These are phyloP conservation scores for Dioszegia aurantiaca DNA, from an alignment of 768 basidiomycete species.

Conservation along the genomic window DNA sequence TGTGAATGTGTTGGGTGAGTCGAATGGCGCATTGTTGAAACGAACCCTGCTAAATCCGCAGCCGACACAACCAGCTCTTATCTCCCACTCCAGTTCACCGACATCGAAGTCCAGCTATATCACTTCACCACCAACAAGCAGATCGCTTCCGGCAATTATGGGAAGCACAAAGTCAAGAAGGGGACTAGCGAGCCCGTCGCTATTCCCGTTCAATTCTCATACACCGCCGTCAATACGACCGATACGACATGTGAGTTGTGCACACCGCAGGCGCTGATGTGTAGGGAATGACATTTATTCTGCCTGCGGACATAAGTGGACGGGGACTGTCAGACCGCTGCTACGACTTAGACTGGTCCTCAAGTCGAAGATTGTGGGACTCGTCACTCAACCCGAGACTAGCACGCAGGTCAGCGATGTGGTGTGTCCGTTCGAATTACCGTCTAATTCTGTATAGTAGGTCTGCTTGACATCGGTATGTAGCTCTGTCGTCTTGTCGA, in stretches of 20 bases:
- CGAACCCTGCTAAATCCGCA: constrained; percentile 14
- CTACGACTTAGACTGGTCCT: constrained; percentile 62
- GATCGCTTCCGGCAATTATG: constrained; percentile 68
- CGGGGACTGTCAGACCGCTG: constrained; percentile 38
- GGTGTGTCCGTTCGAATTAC: constrained; percentile 64
- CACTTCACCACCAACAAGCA: constrained; percentile 65
- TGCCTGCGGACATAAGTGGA: constrained; percentile 49
- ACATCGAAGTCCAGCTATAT: constrained; percentile 66
- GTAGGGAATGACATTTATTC: constrained; percentile 49
- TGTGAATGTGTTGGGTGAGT: constrained; percentile 63
- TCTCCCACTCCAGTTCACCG: constrained; percentile 70
- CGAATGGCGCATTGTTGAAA: background rate
- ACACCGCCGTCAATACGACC: constrained; percentile 70
- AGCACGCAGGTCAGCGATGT: constrained; percentile 64
- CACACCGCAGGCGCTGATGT: background rate
- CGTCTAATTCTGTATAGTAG: constrained; percentile 30
- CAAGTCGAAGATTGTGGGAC: constrained; percentile 68
- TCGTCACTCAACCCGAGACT: constrained; percentile 58
- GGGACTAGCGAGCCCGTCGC: constrained; percentile 64
- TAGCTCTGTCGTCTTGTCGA: too few relatives aligned
- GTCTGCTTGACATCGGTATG: background rate
- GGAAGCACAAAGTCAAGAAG: constrained; percentile 63
- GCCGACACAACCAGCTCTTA: constrained; percentile 72
- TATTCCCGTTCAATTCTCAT: constrained; percentile 79
- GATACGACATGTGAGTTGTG: constrained; percentile 71